phyloP scores from a whole-genome alignment of 2,329 filamentous ascomycete species.

The Basipetospora chlamydospora region DNA sequence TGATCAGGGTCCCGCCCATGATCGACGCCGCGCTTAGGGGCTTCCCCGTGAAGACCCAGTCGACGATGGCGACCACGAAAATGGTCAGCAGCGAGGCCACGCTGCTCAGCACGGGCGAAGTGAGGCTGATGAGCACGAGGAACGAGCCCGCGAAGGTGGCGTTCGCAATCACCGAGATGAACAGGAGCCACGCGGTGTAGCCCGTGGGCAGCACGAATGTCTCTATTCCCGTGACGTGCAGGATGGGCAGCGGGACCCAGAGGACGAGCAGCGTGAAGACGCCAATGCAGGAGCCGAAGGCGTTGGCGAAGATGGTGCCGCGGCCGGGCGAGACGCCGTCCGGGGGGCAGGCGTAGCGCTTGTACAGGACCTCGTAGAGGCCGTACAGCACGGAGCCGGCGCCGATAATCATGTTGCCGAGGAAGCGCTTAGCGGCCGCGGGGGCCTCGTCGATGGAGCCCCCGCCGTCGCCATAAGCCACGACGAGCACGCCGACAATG shows the following conservation, averaged over 20 bases:
- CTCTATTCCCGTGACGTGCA: conserved; percentile 69
- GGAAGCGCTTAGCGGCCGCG: conserved; percentile 45
- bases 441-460: conserved; percentile 26
- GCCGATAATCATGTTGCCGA: conserved; percentile 88
- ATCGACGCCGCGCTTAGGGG: conserved; percentile 63
- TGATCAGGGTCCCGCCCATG: conserved; percentile 72
- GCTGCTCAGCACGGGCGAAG: conserved; percentile 79
- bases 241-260: conserved; percentile 79
- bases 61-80: conserved; percentile 85
- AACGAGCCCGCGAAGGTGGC: conserved; percentile 88
- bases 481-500: conserved; percentile 80
- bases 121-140: conserved; percentile 82
- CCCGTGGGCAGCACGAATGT: conserved; percentile 69
- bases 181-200: conserved; percentile 63
- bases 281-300: conserved; percentile 79
- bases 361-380: conserved; percentile 95
- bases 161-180: conserved; percentile 72
- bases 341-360: conserved; percentile 81
- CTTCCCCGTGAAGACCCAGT: conserved; percentile 73
- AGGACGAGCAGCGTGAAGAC: conserved; percentile 72
- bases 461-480: conserved; percentile 71
- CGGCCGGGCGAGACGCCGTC: conserved; percentile 72
- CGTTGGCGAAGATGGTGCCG: conserved; percentile 93
- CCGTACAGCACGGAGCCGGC: conserved; percentile 85
- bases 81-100: conserved; percentile 92